Conservation (phyloP, 257 asterid species). For the Lavandula angustifolia region DNA sequence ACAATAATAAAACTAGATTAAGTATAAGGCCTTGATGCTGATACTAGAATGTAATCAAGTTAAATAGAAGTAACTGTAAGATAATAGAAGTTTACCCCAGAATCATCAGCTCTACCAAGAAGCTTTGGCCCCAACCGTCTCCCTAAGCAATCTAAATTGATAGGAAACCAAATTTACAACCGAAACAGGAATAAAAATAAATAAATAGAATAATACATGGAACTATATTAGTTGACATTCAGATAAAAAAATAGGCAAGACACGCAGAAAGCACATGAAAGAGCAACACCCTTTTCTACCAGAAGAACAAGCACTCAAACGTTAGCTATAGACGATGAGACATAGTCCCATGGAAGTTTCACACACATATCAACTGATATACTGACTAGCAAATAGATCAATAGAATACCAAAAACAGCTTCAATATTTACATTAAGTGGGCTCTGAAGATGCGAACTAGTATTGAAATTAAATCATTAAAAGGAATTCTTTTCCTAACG, state of each 20-base stretch:
- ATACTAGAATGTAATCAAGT: too few species aligned
- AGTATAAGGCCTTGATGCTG: conserved; percentile 19
- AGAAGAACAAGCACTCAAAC: neutral
- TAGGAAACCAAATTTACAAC: conserved; percentile 30
- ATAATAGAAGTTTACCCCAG: conserved; percentile 57
- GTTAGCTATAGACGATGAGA: conserved; percentile 1
- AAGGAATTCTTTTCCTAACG: neutral
- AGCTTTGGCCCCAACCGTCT: conserved; percentile 90
- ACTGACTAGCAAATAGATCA: neutral
- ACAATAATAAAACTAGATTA: conserved; percentile 20
- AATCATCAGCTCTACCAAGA: conserved; percentile 83
- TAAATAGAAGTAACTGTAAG: neutral
- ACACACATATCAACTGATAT: neutral
- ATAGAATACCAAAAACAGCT: neutral
- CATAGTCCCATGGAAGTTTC: conserved; percentile 1
- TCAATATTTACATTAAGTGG: neutral
- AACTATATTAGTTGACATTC: conserved; percentile 18
- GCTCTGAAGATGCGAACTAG: neutral
- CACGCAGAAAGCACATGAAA: conserved; percentile 11
- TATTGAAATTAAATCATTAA: neutral
- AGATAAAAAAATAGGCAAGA: conserved; percentile 9
- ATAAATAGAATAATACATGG: neutral
- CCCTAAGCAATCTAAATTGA: conserved; percentile 83
- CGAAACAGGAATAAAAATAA: conserved; percentile 5
- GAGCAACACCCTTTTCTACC: conserved; percentile 13